Conservation (phyloP, 2,329 filamentous ascomycete genomes). For the Emergomyces pasteurianus region DNA sequence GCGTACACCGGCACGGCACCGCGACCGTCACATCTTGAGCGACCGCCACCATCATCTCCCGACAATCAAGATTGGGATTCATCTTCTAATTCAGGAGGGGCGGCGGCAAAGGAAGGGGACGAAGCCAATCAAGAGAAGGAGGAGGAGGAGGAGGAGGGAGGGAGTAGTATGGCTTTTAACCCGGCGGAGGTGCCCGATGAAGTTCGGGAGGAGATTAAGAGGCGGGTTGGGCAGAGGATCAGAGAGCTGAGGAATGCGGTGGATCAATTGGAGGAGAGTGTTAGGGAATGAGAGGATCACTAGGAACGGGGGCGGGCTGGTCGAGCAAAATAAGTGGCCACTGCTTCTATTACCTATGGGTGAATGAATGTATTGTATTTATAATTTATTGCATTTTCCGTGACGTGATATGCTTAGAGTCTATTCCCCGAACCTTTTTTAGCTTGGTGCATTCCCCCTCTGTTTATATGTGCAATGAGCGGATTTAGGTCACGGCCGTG, state of each 20-base stretch:
- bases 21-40: conserved; percentile 1
- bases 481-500: too few species aligned
- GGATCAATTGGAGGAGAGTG: conserved; percentile 30
- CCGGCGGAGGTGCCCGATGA: conserved; percentile 17
- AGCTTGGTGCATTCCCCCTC: too few species aligned
- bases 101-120: conserved; percentile 2
- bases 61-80: neutral
- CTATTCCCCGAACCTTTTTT: too few species aligned
- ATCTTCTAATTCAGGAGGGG: neutral
- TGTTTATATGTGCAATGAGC: too few species aligned
- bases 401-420: neutral
- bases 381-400: neutral
- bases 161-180: conserved; percentile 23
- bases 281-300: conserved; percentile 22
- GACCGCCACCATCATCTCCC: conserved; percentile 5
- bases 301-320: too few species aligned
- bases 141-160: conserved; percentile 13
- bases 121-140: conserved; percentile 4
- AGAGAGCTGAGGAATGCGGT: conserved; percentile 37
- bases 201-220: conserved; percentile 32
- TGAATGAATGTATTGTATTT: neutral
- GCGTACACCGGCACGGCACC: conserved; percentile 19
- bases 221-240: conserved; percentile 33
- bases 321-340: too few species aligned
- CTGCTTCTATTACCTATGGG: neutral